These are phyloP conservation scores for Macrocybe sp. DNA, from an alignment of 1,284 basidiomycete species.

Conservation along the genomic window DNA sequence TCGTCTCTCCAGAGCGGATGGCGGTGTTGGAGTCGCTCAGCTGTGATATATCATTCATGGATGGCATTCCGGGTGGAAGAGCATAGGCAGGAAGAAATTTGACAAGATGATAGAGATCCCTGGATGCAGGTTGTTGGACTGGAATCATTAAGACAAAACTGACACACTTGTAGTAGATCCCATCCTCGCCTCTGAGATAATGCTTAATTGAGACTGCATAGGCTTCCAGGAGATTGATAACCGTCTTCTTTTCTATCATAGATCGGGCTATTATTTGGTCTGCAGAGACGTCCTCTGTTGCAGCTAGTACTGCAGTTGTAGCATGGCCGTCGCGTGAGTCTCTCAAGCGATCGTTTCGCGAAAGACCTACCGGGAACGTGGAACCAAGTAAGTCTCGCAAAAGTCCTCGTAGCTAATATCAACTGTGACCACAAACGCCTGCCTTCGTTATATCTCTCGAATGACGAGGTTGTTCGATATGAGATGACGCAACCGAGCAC, in stretches of 20 bases:
- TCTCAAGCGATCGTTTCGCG: no score
- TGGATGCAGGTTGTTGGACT: slow-evolving; percentile 15
- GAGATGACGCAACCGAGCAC: slow-evolving; percentile 65
- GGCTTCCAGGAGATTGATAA: slow-evolving; percentile 33
- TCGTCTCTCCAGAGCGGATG: no score
- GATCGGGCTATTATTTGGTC: slow-evolving; percentile 42
- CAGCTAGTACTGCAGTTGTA: background rate
- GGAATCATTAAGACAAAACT: no score
- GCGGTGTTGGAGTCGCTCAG: no score
- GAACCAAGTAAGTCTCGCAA: slow-evolving; percentile 59
- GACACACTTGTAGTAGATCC: slow-evolving; percentile 46
- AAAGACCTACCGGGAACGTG: slow-evolving; percentile 47
- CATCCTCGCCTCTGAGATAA: slow-evolving; percentile 38
- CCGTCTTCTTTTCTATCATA: slow-evolving; percentile 58
- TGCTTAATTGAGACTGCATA: slow-evolving; percentile 34
- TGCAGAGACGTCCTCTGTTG: slow-evolving; percentile 19
- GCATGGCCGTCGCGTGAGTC: background rate
- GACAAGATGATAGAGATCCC: slow-evolving; percentile 60
- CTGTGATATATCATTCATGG: slow-evolving; percentile 25
- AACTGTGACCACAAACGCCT: slow-evolving; percentile 67
- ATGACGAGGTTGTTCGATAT: slow-evolving; percentile 70
- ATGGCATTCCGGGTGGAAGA: slow-evolving; percentile 51
- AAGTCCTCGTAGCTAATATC: slow-evolving; percentile 50
- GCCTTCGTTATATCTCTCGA: slow-evolving; percentile 73
- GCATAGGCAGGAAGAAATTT: slow-evolving; percentile 67